Percentiles rank a stretch among this genome's conserved stretches.
Conservation (phyloP, 75 land plant species). For the Sequoia sempervirens region DNA sequence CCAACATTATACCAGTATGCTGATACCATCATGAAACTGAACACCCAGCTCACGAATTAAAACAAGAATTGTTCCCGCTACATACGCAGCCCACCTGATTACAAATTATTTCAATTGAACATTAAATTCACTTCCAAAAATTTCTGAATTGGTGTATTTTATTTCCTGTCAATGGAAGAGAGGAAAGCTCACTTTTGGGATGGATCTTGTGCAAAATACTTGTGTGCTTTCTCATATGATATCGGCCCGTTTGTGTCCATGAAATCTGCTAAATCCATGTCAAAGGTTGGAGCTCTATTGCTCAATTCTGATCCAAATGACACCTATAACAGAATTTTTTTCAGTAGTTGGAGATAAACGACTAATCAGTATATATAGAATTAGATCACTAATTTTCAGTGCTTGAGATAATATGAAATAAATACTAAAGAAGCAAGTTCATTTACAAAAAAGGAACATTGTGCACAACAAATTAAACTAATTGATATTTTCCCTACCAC, state of each 20-base stretch:
- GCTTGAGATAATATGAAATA: not conserved
- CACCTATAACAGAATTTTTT: slow-evolving; percentile 40
- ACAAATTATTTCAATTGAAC: not conserved
- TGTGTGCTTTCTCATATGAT: slow-evolving; percentile 76
- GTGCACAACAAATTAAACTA: not conserved
- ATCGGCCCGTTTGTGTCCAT: slow-evolving; percentile 75
- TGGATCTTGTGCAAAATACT: slow-evolving; percentile 79
- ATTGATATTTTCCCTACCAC: no score
- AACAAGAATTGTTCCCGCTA: slow-evolving; percentile 93
- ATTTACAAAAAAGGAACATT: not conserved
- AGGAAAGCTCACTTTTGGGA: slow-evolving; percentile 66
- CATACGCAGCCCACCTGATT: slow-evolving; percentile 97
- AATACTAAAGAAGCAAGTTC: not conserved
- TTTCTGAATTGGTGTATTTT: not conserved
- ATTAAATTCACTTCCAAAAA: not conserved
- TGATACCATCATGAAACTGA: slow-evolving; percentile 71
- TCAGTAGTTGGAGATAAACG: not conserved
- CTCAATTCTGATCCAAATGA: slow-evolving; percentile 92
- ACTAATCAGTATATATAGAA: not conserved
- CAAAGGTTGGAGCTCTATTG: slow-evolving; percentile 96
- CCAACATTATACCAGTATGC: slow-evolving; percentile 63
- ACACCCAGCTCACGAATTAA: slow-evolving; percentile 83
- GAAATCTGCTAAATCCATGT: slow-evolving; percentile 93
- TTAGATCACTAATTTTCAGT: not conserved
- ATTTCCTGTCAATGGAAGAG: not conserved